phyloP scores from a whole-genome alignment of 257 asterid genomes.

The Gynochthodes officinalis region DNA sequence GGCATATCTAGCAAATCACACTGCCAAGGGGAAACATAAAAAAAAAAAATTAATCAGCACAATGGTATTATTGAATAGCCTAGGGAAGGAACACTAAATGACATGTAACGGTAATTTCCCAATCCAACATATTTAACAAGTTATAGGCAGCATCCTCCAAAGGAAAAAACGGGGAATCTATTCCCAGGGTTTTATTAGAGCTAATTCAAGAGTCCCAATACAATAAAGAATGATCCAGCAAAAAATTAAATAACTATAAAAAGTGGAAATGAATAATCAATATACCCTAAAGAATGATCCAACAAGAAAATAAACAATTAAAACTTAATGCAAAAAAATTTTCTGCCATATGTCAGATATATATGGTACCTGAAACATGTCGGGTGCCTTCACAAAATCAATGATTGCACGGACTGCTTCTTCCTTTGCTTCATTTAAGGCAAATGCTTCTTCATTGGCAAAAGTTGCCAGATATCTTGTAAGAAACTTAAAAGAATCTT shows the following conservation, averaged over 20 bases:
- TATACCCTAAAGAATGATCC: background rate
- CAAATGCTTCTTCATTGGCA: slow-evolving; percentile 62
- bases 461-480: slow-evolving; percentile 81
- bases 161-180: background rate
- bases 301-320: background rate
- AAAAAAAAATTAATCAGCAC: background rate
- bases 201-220: background rate
- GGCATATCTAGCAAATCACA: slow-evolving; percentile 83
- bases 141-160: too few relatives aligned
- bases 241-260: too few relatives aligned
- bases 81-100: background rate
- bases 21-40: slow-evolving; percentile 30
- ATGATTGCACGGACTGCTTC: slow-evolving; percentile 70
- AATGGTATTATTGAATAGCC: slow-evolving; percentile 3
- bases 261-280: background rate
- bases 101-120: background rate
- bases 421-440: slow-evolving; percentile 75
- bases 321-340: background rate
- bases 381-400: slow-evolving; percentile 86
- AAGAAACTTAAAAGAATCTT: slow-evolving; percentile 79
- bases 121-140: background rate
- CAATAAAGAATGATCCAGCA: background rate
- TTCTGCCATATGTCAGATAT: background rate
- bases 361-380: slow-evolving; percentile 73
- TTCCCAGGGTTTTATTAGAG: background rate